Percentiles rank a stretch among this genome's conserved stretches.
Evolutionary conservation across 2,329 filamentous ascomycete genomes (phyloP).

Genomic region (Diaporthe ampelina): DNA sequence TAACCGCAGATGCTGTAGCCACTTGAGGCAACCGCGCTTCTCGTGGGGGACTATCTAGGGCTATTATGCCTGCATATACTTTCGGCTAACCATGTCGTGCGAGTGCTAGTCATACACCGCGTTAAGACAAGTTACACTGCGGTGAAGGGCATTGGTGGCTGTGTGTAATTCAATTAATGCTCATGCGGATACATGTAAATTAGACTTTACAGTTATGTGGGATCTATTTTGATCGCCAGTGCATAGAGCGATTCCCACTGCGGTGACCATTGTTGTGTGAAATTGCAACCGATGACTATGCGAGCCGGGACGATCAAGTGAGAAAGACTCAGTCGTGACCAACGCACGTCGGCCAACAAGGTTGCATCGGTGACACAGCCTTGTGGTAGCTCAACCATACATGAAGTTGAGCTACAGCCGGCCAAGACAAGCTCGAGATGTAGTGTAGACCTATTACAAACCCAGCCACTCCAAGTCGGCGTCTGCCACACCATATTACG

Average conservation of each 20-base stretch:
- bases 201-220: not conserved
- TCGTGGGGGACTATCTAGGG: conserved; percentile 6
- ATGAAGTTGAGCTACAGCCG: not conserved
- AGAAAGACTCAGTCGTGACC: not conserved
- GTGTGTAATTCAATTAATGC: conserved; percentile 14
- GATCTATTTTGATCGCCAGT: not conserved
- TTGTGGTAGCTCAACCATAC: not conserved
- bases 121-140: not conserved
- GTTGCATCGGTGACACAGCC: conserved; percentile 14
- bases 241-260: not conserved
- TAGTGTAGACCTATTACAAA: not conserved
- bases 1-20: not conserved
- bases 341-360: not conserved
- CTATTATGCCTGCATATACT: conserved; percentile 21
- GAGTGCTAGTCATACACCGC: conserved; percentile 27
- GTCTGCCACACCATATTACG: conserved; percentile 2
- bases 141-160: conserved; percentile 7
- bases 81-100: conserved; percentile 12
- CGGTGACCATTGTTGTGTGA: not conserved
- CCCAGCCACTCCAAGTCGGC: not conserved
- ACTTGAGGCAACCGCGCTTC: not conserved
- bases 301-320: not conserved
- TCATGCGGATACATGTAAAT: conserved; percentile 5
- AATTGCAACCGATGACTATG: conserved; percentile 3
- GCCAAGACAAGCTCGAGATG: not conserved